Base-by-base conservation (phyloP, 331 rosid genomes). In the Arachis monticola region DNA sequence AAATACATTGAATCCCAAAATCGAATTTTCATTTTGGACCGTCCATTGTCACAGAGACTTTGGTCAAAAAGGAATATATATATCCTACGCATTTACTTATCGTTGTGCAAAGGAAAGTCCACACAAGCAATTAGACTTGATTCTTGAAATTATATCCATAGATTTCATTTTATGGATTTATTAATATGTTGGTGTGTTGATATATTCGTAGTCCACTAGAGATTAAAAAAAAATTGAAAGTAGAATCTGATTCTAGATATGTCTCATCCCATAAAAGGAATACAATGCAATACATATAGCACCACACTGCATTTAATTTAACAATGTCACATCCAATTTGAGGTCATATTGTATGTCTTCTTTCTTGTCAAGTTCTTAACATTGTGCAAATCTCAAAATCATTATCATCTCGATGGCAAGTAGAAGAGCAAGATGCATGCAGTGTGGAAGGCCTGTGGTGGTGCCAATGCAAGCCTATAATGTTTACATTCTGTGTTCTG, bases 381-480 rank as follows among this genome's bases (percentile, higher is more conserved):
- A 11, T 22, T 38, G 31, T 32, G 6, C 17, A n/a, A 61, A 48
- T 56, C 27, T 30, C 12, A 69, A 12, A 58, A 30, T 40, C 31
- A 80, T 27, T 27, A 27, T 27, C 30, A 27, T 27, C 30, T 27
- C 5, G 41, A 38, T 80, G 83, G 83, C 77, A 69, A 74, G 35
- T 17, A 53, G 80, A 80, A 80, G 77, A 80, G 72, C 10, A 74
- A 74, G 80, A 53, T 80, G 83, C 80, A 68, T 3, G 4, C 67
- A 68, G 14, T 80, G 83, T 10, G 67, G 76, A 61, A 80, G 80
- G 76, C 46, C 67, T 1, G 11, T 74, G 38, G 5, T 67, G 35
- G 80, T 80, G 64, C 64, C 83, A 73, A 2, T 48, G 6, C 62
- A 74, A 60, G 72, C 71, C 31, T 60, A 67, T 68, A 59, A 8